phyloP scores from a whole-genome alignment of 305 asterid genomes.

The Petunia hybrid region DNA sequence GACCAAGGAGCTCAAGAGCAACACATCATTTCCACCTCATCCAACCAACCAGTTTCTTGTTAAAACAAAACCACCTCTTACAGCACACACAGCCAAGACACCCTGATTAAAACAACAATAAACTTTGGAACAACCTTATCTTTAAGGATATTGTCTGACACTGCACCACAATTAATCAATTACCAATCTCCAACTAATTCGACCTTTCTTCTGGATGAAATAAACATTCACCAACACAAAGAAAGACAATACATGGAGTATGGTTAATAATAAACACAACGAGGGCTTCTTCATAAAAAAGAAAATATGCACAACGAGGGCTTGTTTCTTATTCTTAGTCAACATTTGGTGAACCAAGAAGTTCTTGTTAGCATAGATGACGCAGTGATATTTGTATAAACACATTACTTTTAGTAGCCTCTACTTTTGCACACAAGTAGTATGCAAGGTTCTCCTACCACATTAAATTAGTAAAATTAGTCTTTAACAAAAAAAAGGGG shows the following conservation, averaged over 20 bases:
- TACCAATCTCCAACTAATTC: no score
- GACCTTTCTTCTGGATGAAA: background rate
- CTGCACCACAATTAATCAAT: background rate
- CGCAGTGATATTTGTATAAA: background rate
- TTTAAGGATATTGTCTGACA: background rate
- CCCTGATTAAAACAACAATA: background rate
- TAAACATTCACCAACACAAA: background rate
- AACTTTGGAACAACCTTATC: background rate
- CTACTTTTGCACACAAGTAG: no score
- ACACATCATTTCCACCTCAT: background rate
- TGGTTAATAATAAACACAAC: background rate
- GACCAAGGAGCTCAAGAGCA: background rate
- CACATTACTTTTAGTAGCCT: background rate
- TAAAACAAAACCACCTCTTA: background rate
- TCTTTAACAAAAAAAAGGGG: background rate
- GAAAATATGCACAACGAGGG: background rate
- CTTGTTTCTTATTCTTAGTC: background rate
- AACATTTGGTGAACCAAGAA: background rate
- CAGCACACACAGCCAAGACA: background rate
- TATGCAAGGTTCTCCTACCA: background rate
- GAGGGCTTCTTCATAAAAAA: background rate
- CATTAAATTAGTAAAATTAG: background rate
- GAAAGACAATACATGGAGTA: background rate
- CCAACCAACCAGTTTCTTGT: background rate
- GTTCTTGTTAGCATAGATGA: background rate